Evolutionary conservation across 306 rosid genomes (phyloP).

Genomic region (Castanopsis chinensis): DNA sequence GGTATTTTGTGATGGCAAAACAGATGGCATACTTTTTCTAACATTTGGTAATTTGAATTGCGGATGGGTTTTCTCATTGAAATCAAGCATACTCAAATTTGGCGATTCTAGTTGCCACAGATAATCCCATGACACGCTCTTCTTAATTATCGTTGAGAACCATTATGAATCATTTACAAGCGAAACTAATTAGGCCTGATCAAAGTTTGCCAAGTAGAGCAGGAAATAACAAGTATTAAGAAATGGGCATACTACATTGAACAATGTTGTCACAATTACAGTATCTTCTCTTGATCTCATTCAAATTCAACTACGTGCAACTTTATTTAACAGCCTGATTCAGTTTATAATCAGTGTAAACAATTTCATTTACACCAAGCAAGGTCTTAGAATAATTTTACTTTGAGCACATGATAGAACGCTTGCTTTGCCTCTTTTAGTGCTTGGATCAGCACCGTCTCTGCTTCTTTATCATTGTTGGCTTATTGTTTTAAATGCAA

Average conservation of each 20-base stretch:
- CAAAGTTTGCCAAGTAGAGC: not conserved
- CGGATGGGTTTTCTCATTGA: no score
- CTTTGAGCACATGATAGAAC: not conserved
- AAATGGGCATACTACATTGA: not conserved
- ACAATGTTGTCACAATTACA: not conserved
- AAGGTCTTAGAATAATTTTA: not conserved
- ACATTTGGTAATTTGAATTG: no score
- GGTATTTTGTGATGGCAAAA: no score
- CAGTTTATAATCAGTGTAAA: not conserved
- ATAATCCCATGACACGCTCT: no score
- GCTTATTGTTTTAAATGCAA: not conserved
- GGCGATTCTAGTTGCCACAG: no score
- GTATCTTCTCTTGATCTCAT: not conserved
- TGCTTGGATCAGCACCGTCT: not conserved
- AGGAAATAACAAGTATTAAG: not conserved
- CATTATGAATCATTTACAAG: no score
- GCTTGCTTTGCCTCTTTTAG: not conserved
- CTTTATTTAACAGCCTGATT: not conserved
- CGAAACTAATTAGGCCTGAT: not conserved
- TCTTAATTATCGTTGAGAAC: no score
- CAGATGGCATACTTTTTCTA: no score
- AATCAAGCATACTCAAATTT: no score
- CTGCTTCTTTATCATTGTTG: not conserved
- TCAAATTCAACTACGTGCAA: not conserved
- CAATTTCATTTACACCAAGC: not conserved